These are phyloP conservation scores for Ustilago tritici DNA, from an alignment of 1,284 basidiomycete species.

Conservation along the genomic window DNA sequence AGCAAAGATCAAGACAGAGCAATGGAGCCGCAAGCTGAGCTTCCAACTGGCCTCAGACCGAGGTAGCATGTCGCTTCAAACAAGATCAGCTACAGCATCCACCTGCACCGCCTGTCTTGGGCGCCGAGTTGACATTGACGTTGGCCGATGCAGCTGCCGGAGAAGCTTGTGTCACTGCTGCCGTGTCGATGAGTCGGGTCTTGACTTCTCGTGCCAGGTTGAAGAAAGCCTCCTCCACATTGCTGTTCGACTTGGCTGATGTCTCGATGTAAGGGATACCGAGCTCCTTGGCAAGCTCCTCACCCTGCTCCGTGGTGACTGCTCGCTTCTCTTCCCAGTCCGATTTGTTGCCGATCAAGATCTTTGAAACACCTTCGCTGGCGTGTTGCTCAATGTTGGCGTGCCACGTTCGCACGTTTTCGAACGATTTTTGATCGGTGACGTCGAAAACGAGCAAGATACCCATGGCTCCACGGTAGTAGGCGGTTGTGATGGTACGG, in stretches of 20 bases:
- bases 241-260: constrained; percentile 95
- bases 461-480: constrained; percentile 99
- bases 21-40: background rate
- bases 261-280: constrained; percentile 98
- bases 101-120: constrained; percentile 34
- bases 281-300: constrained; percentile 83
- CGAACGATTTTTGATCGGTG: constrained; percentile 96
- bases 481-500: constrained; percentile 99
- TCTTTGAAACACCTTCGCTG: constrained; percentile 98
- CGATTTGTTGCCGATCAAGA: constrained; percentile 98
- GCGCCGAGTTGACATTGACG: constrained; percentile 52
- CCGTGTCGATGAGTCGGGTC: constrained; percentile 86
- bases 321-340: constrained; percentile 98
- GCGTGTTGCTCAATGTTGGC: constrained; percentile 98
- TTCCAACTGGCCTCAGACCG: background rate
- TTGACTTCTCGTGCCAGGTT: constrained; percentile 85
- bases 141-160: constrained; percentile 44
- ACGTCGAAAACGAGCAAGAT: constrained; percentile 99
- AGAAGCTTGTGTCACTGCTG: constrained; percentile 43
- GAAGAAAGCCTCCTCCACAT: constrained; percentile 99
- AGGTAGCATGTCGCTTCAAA: background rate
- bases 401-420: constrained; percentile 99
- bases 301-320: constrained; percentile 82
- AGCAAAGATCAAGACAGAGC: background rate
- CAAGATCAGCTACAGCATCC: constrained; percentile 38